Conservation (phyloP, 495 filamentous ascomycete species). For the Annulohypoxylon moriforme region DNA sequence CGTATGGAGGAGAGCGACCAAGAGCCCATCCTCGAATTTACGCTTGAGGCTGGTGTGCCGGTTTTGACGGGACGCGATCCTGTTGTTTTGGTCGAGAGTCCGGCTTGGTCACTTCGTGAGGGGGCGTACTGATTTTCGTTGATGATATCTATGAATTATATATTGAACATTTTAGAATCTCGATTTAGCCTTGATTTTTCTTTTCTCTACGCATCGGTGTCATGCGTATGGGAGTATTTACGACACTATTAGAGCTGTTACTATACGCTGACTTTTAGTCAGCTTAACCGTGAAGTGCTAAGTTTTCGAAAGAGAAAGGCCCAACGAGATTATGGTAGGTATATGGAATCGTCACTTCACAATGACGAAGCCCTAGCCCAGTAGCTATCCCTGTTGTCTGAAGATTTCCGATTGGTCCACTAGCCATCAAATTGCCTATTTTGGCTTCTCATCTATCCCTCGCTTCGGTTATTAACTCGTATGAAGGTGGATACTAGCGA, state of each 20-base stretch:
- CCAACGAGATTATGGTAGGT: not conserved
- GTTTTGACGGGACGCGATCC: constrained; percentile 65
- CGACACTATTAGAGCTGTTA: too few species aligned
- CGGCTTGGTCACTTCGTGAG: constrained; percentile 59
- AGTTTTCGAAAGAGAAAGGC: too few species aligned
- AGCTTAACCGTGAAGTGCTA: too few species aligned
- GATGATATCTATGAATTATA: not conserved
- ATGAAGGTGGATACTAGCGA: not conserved
- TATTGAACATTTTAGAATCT: too few species aligned
- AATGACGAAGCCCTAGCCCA: not conserved
- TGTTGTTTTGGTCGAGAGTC: constrained; percentile 62
- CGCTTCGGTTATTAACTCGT: too few species aligned
- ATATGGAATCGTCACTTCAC: too few species aligned
- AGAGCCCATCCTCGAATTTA: constrained; percentile 60
- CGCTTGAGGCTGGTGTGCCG: constrained; percentile 61
- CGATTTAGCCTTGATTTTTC: too few species aligned
- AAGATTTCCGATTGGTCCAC: not conserved
- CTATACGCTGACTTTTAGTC: too few species aligned
- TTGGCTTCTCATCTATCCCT: not conserved
- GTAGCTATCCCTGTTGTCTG: not conserved
- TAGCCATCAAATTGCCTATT: not conserved
- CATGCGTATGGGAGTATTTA: too few species aligned
- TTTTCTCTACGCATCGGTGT: too few species aligned
- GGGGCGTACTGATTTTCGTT: constrained; percentile 62
- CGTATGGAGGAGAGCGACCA: constrained; percentile 66